These are phyloP conservation scores for Cubamyces lactineus DNA, from an alignment of 768 basidiomycete genomes.

Conservation along the genomic window DNA sequence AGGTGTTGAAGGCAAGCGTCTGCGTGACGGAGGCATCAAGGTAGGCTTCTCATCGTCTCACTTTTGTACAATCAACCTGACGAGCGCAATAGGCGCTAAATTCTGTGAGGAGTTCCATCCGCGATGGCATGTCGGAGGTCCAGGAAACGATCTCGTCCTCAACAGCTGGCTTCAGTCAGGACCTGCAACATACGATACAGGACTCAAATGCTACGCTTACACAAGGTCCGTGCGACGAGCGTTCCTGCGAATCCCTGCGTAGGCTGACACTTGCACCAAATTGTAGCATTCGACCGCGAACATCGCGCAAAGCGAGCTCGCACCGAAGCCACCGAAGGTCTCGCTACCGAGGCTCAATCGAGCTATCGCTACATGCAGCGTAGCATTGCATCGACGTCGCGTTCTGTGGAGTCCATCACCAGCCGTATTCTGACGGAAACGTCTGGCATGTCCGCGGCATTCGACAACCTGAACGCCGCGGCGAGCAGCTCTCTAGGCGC, in stretches of 20 bases:
- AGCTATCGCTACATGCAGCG: conserved; percentile 56
- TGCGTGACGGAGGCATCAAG: conserved; percentile 62
- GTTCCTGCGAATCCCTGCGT: not conserved
- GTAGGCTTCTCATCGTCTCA: conserved; percentile 37
- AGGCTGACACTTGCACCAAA: conserved; percentile 3
- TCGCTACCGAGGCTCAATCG: conserved; percentile 53
- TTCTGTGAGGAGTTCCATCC: conserved; percentile 44
- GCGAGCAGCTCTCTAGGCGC: conserved; percentile 48
- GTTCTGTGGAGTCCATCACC: conserved; percentile 48
- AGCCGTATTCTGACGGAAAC: conserved; percentile 53
- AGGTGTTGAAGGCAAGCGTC: conserved; percentile 53
- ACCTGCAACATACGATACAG: conserved; percentile 53
- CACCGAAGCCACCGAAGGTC: conserved; percentile 55
- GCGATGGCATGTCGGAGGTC: conserved; percentile 47
- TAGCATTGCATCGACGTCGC: conserved; percentile 52
- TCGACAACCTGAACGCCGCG: conserved; percentile 48
- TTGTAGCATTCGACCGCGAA: conserved; percentile 62
- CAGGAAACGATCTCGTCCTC: conserved; percentile 50
- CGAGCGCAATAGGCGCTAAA: conserved; percentile 42
- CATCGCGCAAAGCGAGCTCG: conserved; percentile 68
- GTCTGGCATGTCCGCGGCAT: conserved; percentile 42
- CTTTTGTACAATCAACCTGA: conserved; percentile 8
- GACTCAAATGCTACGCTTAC: conserved; percentile 47
- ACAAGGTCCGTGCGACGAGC: conserved; percentile 41
- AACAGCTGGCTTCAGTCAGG: conserved; percentile 51